Percentiles rank a stretch among this genome's conserved stretches.
These are phyloP conservation scores for Backusella tarrabulga DNA, from an alignment of 192 early-diverging fungal species.

Conservation along the genomic window DNA sequence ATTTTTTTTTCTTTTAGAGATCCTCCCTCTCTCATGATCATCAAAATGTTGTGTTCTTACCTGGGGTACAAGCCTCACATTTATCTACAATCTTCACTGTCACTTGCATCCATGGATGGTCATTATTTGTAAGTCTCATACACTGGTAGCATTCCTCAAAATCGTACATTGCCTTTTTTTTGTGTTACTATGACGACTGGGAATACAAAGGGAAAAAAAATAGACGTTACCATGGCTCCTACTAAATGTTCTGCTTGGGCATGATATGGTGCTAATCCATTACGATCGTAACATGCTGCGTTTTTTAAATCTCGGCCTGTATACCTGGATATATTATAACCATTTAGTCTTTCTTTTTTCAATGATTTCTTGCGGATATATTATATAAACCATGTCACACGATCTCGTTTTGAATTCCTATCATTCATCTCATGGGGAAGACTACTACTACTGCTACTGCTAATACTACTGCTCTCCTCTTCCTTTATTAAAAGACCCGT, in stretches of 20 bases:
- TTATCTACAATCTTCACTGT: slow-evolving; percentile 36
- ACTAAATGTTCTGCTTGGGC: slow-evolving; percentile 32
- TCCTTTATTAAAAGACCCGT: not conserved
- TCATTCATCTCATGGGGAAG: not conserved
- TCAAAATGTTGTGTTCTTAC: not conserved
- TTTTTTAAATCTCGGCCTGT: slow-evolving; percentile 36
- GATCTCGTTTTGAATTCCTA: slow-evolving; percentile 16
- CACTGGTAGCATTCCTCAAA: slow-evolving; percentile 40
- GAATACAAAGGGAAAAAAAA: not conserved
- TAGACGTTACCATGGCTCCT: slow-evolving; percentile 34
- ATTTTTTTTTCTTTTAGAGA: not conserved
- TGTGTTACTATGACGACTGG: not conserved
- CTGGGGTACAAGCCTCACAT: slow-evolving; percentile 29
- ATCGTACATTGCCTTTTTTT: slow-evolving; percentile 24
- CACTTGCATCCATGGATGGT: slow-evolving; percentile 8
- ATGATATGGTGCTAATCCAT: slow-evolving; percentile 33
- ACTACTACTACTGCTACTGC: too few species aligned
- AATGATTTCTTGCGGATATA: too few species aligned
- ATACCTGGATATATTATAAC: slow-evolving; percentile 23
- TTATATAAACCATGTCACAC: slow-evolving; percentile 31
- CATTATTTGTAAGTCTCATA: slow-evolving; percentile 32
- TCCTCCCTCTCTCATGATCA: not conserved
- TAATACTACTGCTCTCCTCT: not conserved
- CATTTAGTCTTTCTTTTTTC: not conserved
- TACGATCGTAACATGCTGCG: slow-evolving; percentile 42